Percentiles rank a stretch among this genome's conserved stretches.
These are phyloP conservation scores for Macadamia tetraphylla DNA, from an alignment of 164 flowering plant species.

Conservation along the genomic window DNA sequence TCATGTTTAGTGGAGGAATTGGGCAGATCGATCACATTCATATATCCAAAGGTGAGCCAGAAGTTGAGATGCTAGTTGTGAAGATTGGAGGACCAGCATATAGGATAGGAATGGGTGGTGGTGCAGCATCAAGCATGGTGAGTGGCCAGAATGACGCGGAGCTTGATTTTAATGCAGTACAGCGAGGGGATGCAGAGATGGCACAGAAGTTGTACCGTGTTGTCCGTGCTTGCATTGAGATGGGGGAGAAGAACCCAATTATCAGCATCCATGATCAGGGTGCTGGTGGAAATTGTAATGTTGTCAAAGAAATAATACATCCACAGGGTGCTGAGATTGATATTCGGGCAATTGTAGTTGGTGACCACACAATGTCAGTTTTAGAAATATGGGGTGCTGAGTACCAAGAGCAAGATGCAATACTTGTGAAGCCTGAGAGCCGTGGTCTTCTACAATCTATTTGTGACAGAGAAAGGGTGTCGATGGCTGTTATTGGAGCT, in stretches of 20 bases:
- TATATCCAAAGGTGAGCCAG: conserved; percentile 86
- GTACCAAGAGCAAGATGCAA: conserved; percentile 96
- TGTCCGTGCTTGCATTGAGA: conserved; percentile 85
- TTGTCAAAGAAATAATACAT: conserved; percentile 90
- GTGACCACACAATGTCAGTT: conserved; percentile 91
- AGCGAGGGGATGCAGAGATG: conserved; percentile 98
- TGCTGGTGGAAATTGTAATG: conserved; percentile 97
- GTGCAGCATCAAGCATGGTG: conserved; percentile 98
- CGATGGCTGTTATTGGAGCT: conserved; percentile 88
- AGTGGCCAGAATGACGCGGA: conserved; percentile 96
- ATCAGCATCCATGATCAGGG: conserved; percentile 97
- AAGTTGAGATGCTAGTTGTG: conserved; percentile 86
- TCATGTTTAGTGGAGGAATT: conserved; percentile 94
- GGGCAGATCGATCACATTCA: conserved; percentile 89
- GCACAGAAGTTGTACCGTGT: conserved; percentile 91
- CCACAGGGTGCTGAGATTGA: conserved; percentile 92
- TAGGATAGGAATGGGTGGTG: conserved; percentile 98
- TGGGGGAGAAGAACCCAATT: conserved; percentile 87
- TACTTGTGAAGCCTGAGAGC: conserved; percentile 83
- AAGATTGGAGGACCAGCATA: conserved; percentile 98
- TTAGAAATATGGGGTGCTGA: conserved; percentile 99
- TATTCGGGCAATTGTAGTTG: conserved; percentile 77
- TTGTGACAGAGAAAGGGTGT: conserved; percentile 84
- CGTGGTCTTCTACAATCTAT: conserved; percentile 51
- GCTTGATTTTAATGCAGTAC: conserved; percentile 94